These are phyloP conservation scores for Gossypium stocksii DNA, from an alignment of 345 rosid genomes.

Conservation along the genomic window DNA sequence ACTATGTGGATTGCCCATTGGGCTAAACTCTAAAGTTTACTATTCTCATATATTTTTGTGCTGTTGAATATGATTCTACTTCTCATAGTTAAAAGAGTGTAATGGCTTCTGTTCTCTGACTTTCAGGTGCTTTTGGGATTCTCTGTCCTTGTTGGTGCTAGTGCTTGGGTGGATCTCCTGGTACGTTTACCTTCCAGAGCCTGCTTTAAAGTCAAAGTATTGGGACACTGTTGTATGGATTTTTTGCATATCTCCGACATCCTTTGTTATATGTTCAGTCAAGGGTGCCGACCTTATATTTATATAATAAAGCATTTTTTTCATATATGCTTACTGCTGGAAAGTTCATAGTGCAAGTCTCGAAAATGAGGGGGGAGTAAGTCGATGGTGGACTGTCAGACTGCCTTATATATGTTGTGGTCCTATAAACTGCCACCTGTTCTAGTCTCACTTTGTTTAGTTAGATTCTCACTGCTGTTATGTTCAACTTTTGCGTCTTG, in stretches of 20 bases:
- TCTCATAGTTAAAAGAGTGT: neutral
- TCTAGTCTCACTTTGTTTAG: slow-evolving; percentile 7
- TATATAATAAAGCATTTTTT: neutral
- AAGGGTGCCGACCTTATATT: neutral
- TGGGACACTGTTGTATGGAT: neutral
- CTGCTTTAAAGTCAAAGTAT: neutral
- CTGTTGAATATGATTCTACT: neutral
- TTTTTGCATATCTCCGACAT: neutral
- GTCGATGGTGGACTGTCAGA: neutral
- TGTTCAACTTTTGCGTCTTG: neutral
- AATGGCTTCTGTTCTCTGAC: slow-evolving; percentile 18
- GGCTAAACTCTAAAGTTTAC: neutral
- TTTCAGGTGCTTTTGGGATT: slow-evolving; percentile 77
- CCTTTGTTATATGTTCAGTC: neutral
- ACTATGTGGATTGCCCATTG: neutral
- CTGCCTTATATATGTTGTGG: neutral
- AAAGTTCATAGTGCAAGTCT: neutral
- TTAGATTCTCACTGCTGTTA: neutral
- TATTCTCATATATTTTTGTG: neutral
- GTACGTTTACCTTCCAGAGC: slow-evolving; percentile 30
- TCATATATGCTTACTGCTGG: neutral
- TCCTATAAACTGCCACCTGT: neutral
- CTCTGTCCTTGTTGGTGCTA: slow-evolving; percentile 69
- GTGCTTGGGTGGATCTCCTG: slow-evolving; percentile 96
- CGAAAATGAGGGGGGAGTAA: neutral